A percentile compares a stretch with the other conserved stretches of the same genome.
These are phyloP conservation scores for Massarina eburnea DNA, from an alignment of 2,329 filamentous ascomycete species.

Conservation along the genomic window DNA sequence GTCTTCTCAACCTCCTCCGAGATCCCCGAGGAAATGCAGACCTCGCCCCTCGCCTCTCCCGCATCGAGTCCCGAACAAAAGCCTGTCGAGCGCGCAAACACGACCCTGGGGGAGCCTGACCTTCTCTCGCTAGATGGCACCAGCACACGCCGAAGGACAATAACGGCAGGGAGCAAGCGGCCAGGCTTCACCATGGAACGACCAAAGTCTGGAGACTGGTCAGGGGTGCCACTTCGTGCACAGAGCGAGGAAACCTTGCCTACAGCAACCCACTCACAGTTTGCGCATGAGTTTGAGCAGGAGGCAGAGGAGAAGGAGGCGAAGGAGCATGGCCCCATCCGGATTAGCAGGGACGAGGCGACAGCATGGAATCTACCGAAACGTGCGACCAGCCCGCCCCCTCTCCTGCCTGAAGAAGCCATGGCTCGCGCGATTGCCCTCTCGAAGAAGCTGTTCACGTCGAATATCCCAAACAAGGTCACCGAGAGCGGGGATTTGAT, in stretches of 20 bases:
- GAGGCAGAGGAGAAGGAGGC: no score
- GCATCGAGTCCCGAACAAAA: slow-evolving; percentile 76
- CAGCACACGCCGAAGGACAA: slow-evolving; percentile 26
- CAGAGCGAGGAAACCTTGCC: slow-evolving; percentile 58
- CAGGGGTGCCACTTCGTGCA: slow-evolving; percentile 45
- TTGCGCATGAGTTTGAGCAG: slow-evolving; percentile 38
- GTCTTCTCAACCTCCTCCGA: slow-evolving; percentile 93
- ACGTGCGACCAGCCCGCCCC: slow-evolving; percentile 76
- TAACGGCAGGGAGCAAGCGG: slow-evolving; percentile 33
- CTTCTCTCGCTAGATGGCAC: slow-evolving; percentile 64
- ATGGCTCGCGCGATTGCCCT: slow-evolving; percentile 80
- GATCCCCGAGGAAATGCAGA: slow-evolving; percentile 92
- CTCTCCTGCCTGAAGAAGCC: slow-evolving; percentile 71
- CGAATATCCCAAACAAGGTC: slow-evolving; percentile 91
- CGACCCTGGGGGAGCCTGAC: slow-evolving; percentile 67
- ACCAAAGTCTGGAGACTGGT: slow-evolving; percentile 40
- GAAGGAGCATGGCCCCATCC: slow-evolving; percentile 30
- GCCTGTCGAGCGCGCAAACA: slow-evolving; percentile 48
- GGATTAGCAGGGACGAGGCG: slow-evolving; percentile 36
- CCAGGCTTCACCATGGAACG: slow-evolving; percentile 20
- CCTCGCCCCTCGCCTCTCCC: slow-evolving; percentile 89
- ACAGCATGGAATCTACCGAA: slow-evolving; percentile 38
- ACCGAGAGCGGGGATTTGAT: slow-evolving; percentile 92
- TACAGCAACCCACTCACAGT: slow-evolving; percentile 40
- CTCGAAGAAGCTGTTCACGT: slow-evolving; percentile 82